phyloP scores from a whole-genome alignment of 805 yeast genomes.

The Isabelozyma pseudorhagii region DNA sequence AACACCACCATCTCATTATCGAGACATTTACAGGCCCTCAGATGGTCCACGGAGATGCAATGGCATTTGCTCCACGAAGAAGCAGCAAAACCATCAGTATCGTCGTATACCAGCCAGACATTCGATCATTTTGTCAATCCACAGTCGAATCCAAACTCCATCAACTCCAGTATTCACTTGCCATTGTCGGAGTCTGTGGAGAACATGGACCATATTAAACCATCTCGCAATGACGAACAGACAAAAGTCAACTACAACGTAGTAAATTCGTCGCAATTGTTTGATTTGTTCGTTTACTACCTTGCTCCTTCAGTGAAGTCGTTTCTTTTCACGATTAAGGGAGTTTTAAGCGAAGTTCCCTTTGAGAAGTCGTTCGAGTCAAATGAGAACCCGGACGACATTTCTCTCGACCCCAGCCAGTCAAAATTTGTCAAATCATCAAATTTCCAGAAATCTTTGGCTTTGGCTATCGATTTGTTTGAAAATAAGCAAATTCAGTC shows the following conservation, averaged over 20 bases:
- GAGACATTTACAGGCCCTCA: constrained; percentile 62
- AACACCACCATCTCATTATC: constrained; percentile 49
- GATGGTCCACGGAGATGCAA: constrained; percentile 67
- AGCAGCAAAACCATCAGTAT: neutral
- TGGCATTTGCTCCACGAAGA: constrained; percentile 46
- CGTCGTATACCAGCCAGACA: neutral
- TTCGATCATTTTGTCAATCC: neutral
- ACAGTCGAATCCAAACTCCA: constrained; percentile 10
- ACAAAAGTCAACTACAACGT: constrained; percentile 21
- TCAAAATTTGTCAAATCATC: constrained; percentile 36
- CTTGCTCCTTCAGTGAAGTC: constrained; percentile 74
- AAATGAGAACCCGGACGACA: neutral
- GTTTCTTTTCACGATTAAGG: constrained; percentile 59
- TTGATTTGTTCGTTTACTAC: constrained; percentile 62
- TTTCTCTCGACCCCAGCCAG: constrained; percentile 4
- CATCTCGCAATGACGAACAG: constrained; percentile 16
- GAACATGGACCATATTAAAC: constrained; percentile 21
- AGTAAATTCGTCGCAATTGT: constrained; percentile 43
- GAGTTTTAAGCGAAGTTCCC: constrained; percentile 58
- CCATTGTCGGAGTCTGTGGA: constrained; percentile 26
- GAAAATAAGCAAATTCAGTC: constrained; percentile 56
- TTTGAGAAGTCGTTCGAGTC: constrained; percentile 36
- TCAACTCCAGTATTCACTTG: constrained; percentile 20
- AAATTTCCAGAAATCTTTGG: constrained; percentile 46
- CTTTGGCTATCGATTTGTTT: constrained; percentile 52